Evolutionary conservation across 257 asterid genomes (phyloP), one percentile per base, ranked within the genome.

Genomic region (Paraleonurus japonicus): DNA sequence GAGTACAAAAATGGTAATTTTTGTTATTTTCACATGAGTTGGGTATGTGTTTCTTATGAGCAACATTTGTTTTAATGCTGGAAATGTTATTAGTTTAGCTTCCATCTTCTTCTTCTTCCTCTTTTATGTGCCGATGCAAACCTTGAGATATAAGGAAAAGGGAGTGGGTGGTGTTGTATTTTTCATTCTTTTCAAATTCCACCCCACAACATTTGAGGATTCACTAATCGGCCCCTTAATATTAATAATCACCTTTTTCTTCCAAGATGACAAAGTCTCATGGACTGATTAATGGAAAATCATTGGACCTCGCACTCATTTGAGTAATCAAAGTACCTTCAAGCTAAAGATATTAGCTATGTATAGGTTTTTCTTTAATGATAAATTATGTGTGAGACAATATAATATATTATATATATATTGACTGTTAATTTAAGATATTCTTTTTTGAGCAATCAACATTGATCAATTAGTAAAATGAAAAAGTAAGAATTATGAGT

Each of bases 191-290:
- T 85, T 93, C 87, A 90, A 74, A 85, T 93, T 97, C 98, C 98
- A 93, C 69, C 98, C 98, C 72, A 80, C 75, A 8, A 90, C 96
- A 69, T 86, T 87, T 47, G 95, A 84, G 30, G 85, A 79, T 71
- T 91, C 81, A 54, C 97, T 90, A 24, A 91, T 75, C 22, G 97
- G 96, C 55, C 98, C 98, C 59, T 87, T 90, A 15, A 89, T 87
- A 12, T 87, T 90, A 15, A 89, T 87, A 2, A 28, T 48, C 47
- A 91, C 85, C 69, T 77, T 84, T 65, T 86, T 85, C 79, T 65
- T n/a, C n/a, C n/a, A n/a, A n/a, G n/a, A n/a, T n/a, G n/a, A n/a
- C n/a, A n/a, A n/a, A n/a, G n/a, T n/a, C n/a, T 84, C 75, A 26
- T 26, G 3, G 28, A 26, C 1, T 26, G 1, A 1, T 89, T 88